phyloP scores from a whole-genome alignment of 2,329 filamentous ascomycete genomes.

The Intubia oerlemansii region DNA sequence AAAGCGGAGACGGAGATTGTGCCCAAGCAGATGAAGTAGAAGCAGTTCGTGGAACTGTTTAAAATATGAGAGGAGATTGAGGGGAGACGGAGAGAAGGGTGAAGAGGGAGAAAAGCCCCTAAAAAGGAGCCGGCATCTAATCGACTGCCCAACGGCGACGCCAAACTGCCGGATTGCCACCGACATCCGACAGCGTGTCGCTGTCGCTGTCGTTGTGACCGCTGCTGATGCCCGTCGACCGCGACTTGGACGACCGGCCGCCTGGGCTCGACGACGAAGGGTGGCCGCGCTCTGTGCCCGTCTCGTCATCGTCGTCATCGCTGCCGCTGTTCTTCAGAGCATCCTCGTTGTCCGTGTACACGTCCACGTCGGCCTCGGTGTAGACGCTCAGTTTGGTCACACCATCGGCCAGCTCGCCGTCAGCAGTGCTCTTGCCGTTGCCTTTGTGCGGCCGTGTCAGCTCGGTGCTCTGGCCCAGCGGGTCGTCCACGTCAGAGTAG shows the following conservation, averaged over 20 bases:
- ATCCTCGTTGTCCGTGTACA: slow-evolving; percentile 6
- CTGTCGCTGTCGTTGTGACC: background rate
- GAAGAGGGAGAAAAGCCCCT: background rate
- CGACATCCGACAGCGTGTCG: slow-evolving; percentile 5
- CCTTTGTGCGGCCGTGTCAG: slow-evolving; percentile 1
- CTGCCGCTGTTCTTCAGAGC: slow-evolving; percentile 1
- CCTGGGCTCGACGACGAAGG: no score
- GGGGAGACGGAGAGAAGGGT: background rate
- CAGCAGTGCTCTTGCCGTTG: background rate
- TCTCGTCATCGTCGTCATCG: slow-evolving; percentile 2
- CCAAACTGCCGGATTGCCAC: slow-evolving; percentile 6
- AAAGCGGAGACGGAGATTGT: background rate
- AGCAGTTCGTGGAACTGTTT: no score
- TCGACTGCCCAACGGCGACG: slow-evolving; percentile 7
- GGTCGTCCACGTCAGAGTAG: slow-evolving; percentile 26
- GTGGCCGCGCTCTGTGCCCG: no score
- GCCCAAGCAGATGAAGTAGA: background rate
- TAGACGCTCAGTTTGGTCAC: no score
- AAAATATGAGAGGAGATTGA: no score
- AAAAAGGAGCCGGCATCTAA: background rate
- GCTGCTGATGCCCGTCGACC: slow-evolving; percentile 2
- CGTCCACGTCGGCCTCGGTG: slow-evolving; percentile 6
- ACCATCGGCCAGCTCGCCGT: no score
- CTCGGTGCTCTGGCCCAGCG: slow-evolving; percentile 5
- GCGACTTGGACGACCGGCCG: no score